A percentile compares a stretch with the other conserved stretches of the same genome.
Conservation (phyloP, 129 eudicot genomes). For the Dittrichia graveolens region DNA sequence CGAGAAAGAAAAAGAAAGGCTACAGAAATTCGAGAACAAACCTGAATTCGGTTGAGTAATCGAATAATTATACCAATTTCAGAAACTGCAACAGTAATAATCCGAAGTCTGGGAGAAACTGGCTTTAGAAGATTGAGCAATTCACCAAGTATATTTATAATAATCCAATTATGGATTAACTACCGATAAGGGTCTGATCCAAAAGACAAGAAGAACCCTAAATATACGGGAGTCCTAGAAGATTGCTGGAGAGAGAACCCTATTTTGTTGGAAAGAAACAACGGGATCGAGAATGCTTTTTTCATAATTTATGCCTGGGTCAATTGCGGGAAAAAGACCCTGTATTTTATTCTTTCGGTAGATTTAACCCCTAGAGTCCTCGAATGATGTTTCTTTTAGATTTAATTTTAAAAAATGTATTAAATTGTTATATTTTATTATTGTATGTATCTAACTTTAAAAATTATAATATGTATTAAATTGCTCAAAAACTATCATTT, state of each 20-base stretch:
- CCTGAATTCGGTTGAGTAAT: conserved; percentile 30
- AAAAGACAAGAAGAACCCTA: conserved; percentile 13
- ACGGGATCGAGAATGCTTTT: background rate
- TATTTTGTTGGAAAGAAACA: conserved; percentile 29
- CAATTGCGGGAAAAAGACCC: background rate
- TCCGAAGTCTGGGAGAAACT: conserved; percentile 21
- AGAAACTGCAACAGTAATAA: conserved; percentile 11
- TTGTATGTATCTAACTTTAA: too few species aligned
- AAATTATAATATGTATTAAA: too few species aligned
- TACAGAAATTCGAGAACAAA: background rate
- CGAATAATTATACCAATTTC: background rate
- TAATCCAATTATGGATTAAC: conserved; percentile 19
- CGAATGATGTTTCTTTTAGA: too few species aligned
- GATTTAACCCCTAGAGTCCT: background rate
- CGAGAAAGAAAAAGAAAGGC: background rate
- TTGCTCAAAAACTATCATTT: too few species aligned
- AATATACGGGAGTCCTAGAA: conserved; percentile 25
- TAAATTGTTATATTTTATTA: too few species aligned
- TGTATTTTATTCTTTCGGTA: background rate
- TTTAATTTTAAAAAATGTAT: too few species aligned
- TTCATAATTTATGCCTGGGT: background rate
- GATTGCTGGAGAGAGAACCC: conserved; percentile 23
- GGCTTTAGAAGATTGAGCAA: conserved; percentile 14
- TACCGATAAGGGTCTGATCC: background rate
- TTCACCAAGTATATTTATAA: background rate